Percentiles rank a stretch among this genome's conserved stretches.
These are phyloP conservation scores for Malassezia dermatis DNA, from an alignment of 1,284 basidiomycete species.

Conservation along the genomic window DNA sequence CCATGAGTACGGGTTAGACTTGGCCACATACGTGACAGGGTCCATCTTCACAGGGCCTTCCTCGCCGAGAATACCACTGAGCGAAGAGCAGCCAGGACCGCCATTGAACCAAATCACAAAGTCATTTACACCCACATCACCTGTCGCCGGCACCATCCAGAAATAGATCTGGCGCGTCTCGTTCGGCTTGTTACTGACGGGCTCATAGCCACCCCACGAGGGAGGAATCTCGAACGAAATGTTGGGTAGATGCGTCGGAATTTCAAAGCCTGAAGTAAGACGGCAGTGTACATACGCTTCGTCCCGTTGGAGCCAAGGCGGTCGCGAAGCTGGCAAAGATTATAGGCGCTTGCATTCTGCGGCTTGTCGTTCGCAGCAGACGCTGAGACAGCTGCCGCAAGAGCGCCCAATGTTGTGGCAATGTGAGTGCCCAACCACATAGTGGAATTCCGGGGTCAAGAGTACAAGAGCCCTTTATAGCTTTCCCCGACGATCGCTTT, in stretches of 20 bases:
- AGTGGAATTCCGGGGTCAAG: not conserved
- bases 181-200: slow-evolving; percentile 20
- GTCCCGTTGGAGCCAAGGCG: not conserved
- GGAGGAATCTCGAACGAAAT: slow-evolving; percentile 26
- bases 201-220: slow-evolving; percentile 32
- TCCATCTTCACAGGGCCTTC: slow-evolving; percentile 65
- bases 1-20: slow-evolving; percentile 64
- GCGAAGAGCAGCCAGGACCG: slow-evolving; percentile 60
- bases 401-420: not conserved
- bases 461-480: too few species aligned
- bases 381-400: not conserved
- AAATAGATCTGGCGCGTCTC: slow-evolving; percentile 59
- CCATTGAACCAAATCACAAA: slow-evolving; percentile 59
- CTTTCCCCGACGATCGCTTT: not conserved
- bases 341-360: not conserved
- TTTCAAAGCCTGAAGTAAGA: not conserved
- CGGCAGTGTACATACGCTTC: not conserved
- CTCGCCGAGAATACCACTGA: slow-evolving; percentile 68
- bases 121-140: slow-evolving; percentile 60
- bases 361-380: not conserved
- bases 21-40: slow-evolving; percentile 58
- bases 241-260: slow-evolving; percentile 22
- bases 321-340: not conserved
- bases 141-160: slow-evolving; percentile 73
- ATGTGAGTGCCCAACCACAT: not conserved